These are phyloP conservation scores for Yarrowia divulgata DNA, from an alignment of 805 yeast species.

Conservation along the genomic window DNA sequence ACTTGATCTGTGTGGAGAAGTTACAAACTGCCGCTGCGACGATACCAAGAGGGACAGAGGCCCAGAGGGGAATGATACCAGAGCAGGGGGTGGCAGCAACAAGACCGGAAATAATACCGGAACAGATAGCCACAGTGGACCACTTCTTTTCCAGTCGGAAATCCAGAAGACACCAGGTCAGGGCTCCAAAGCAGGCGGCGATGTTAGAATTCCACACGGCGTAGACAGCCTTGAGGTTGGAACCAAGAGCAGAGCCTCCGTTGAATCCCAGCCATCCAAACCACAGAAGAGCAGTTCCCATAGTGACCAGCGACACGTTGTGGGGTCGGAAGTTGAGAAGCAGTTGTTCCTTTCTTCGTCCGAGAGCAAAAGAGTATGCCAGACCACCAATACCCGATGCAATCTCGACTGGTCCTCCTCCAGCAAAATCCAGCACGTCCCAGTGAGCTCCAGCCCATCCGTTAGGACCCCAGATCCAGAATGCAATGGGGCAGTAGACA, in stretches of 20 bases:
- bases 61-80: constrained; percentile 91
- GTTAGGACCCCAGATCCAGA: constrained; percentile 91
- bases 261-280: constrained; percentile 97
- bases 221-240: constrained; percentile 82
- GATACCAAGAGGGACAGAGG: constrained; percentile 83
- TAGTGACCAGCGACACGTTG: constrained; percentile 86
- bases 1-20: constrained; percentile 86
- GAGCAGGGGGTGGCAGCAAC: constrained; percentile 98
- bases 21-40: constrained; percentile 85
- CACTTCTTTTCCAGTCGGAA: constrained; percentile 86
- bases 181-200: constrained; percentile 88
- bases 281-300: constrained; percentile 88
- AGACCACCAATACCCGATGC: constrained; percentile 90
- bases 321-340: constrained; percentile 93
- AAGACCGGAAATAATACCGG: constrained; percentile 93
- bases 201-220: constrained; percentile 92
- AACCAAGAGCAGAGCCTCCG: constrained; percentile 85
- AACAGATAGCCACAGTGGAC: constrained; percentile 94
- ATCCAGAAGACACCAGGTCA: constrained; percentile 91
- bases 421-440: constrained; percentile 96
- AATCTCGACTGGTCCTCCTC: constrained; percentile 97
- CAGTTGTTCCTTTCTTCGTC: constrained; percentile 75
- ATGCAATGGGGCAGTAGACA: constrained; percentile 93
- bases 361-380: constrained; percentile 59
- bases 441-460: constrained; percentile 91